A percentile compares a stretch with the other conserved stretches of the same genome.
These are phyloP conservation scores for Phyllosticta ampelicida DNA, from an alignment of 2,329 filamentous ascomycete genomes.

Conservation along the genomic window DNA sequence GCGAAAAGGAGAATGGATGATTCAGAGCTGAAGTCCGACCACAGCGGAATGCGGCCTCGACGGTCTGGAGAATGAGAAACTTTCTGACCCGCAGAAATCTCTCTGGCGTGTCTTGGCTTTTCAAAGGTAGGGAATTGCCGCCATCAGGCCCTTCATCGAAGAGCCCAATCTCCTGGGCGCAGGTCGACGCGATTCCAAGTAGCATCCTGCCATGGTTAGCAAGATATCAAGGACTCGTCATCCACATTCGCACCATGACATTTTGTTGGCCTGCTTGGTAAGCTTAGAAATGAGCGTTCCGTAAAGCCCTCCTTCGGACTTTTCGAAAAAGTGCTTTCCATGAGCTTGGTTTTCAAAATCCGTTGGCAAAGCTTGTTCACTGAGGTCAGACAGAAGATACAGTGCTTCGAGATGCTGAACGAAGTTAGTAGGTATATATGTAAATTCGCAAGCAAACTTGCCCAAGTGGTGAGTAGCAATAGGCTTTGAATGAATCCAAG, in stretches of 20 bases:
- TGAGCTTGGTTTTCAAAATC: slow-evolving; percentile 1
- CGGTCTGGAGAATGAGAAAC: not conserved
- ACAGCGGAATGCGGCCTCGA: not conserved
- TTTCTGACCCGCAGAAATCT: not conserved
- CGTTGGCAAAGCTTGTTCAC: not conserved
- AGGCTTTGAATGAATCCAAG: slow-evolving; percentile 7
- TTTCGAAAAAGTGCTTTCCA: slow-evolving; percentile 6
- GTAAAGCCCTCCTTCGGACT: not conserved
- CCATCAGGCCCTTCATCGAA: not conserved
- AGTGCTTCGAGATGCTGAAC: not conserved
- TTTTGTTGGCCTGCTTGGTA: not conserved
- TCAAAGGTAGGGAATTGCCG: not conserved
- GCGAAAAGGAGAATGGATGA: slow-evolving; percentile 3
- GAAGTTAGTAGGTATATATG: not conserved
- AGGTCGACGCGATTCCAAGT: not conserved
- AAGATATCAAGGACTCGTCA: not conserved
- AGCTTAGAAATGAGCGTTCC: not conserved
- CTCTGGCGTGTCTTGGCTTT: not conserved
- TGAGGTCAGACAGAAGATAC: not conserved
- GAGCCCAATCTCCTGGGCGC: slow-evolving; percentile 3
- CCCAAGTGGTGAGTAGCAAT: slow-evolving; percentile 1
- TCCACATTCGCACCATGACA: not conserved
- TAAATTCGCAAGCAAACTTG: not conserved
- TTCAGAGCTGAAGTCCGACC: not conserved
- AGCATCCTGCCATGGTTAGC: slow-evolving; percentile 2